Conservation (phyloP, 1,284 basidiomycete species). For the Heterobasidion parviporum region DNA sequence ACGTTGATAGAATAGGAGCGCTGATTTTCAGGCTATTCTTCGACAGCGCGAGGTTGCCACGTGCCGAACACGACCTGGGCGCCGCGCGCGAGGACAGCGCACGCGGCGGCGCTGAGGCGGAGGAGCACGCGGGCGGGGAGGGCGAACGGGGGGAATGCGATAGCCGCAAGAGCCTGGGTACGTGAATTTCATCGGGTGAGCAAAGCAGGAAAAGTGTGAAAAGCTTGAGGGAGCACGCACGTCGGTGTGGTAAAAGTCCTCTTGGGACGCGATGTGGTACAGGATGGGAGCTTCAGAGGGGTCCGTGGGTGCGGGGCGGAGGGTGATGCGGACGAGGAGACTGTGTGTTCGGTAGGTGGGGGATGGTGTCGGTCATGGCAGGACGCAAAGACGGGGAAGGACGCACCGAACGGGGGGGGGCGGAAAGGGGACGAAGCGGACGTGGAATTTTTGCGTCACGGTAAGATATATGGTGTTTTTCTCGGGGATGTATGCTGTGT, state of each 20-base stretch:
- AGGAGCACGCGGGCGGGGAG: slow-evolving; percentile 33
- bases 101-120: slow-evolving; percentile 24
- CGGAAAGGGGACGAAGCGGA: slow-evolving; percentile 37
- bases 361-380: not conserved
- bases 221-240: slow-evolving; percentile 20
- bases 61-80: slow-evolving; percentile 1
- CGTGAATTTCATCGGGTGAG: slow-evolving; percentile 7
- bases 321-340: slow-evolving; percentile 37
- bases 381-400: not conserved
- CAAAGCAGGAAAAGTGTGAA: not conserved
- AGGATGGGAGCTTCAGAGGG: slow-evolving; percentile 21
- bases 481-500: slow-evolving; percentile 32
- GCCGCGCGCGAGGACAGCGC: slow-evolving; percentile 1
- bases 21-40: too few relatives aligned
- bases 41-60: not conserved
- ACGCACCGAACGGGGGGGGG: slow-evolving; percentile 39
- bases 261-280: slow-evolving; percentile 45
- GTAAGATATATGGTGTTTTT: slow-evolving; percentile 36
- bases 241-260: slow-evolving; percentile 57
- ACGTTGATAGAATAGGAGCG: too few relatives aligned
- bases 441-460: slow-evolving; percentile 41
- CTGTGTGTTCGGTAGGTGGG: slow-evolving; percentile 3
- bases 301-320: slow-evolving; percentile 16
- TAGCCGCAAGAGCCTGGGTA: slow-evolving; percentile 37
- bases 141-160: slow-evolving; percentile 41